Conservation (phyloP, 108 stramenopile genomes). For the Cyclostephanos tholiformis region DNA sequence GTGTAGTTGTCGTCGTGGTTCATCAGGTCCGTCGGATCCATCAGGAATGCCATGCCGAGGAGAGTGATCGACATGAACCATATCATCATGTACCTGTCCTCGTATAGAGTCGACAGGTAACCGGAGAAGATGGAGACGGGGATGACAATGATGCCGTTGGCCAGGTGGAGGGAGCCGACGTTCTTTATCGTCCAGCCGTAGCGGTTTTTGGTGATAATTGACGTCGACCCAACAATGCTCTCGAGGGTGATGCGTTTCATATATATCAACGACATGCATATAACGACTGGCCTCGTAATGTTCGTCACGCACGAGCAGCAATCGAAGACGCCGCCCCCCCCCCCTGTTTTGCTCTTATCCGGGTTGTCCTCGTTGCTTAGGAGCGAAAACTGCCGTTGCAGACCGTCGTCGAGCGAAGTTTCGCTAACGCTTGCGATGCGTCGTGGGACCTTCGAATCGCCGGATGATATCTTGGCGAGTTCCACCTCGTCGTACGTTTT, state of each 20-base stretch:
- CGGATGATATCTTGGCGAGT: conserved; percentile 1
- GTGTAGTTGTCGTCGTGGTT: conserved; percentile 29
- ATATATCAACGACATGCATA: conserved; percentile 53
- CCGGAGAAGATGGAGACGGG: conserved; percentile 42
- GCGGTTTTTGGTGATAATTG: conserved; percentile 48
- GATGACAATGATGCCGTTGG: conserved; percentile 48
- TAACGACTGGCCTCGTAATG: conserved; percentile 44
- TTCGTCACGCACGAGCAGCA: conserved; percentile 37
- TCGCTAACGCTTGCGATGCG: not conserved
- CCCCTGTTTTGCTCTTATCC: not conserved
- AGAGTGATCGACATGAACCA: conserved; percentile 40
- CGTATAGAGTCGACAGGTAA: conserved; percentile 35
- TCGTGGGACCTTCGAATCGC: not conserved
- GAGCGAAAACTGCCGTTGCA: conserved; percentile 14
- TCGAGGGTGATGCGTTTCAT: conserved; percentile 49
- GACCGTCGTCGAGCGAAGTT: not conserved
- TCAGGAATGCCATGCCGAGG: conserved; percentile 36
- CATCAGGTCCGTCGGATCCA: conserved; percentile 36
- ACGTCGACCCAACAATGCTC: conserved; percentile 46
- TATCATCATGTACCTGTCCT: conserved; percentile 42
- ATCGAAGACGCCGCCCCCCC: not conserved
- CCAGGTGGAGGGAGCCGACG: conserved; percentile 43
- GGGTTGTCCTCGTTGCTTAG: conserved; percentile 9
- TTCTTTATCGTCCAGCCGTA: conserved; percentile 49
- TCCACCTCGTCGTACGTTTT: conserved; percentile 15